phyloP scores from a whole-genome alignment of 2,329 filamentous ascomycete genomes.

The Dactylellina leptospora region DNA sequence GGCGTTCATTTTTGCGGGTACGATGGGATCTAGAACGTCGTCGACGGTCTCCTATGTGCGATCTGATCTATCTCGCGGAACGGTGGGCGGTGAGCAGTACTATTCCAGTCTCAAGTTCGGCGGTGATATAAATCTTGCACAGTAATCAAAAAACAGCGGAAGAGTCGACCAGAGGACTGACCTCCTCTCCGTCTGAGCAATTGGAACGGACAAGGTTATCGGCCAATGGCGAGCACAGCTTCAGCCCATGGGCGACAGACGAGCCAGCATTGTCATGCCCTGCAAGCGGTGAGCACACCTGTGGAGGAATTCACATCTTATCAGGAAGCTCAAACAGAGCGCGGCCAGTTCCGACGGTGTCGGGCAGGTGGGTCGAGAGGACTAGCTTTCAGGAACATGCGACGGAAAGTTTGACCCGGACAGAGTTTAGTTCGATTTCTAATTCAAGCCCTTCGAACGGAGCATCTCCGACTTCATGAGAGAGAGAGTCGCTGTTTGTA shows the following conservation, averaged over 20 bases:
- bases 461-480: neutral
- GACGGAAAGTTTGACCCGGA: slow-evolving; percentile 33
- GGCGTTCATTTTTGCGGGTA: slow-evolving; percentile 20
- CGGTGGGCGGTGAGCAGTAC: no score
- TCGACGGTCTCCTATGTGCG: no score
- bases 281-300: slow-evolving; percentile 20
- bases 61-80: no score
- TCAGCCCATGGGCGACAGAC: slow-evolving; percentile 3
- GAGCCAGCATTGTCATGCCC: slow-evolving; percentile 19
- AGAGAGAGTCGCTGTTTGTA: neutral
- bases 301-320: slow-evolving; percentile 47
- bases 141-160: neutral
- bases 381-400: slow-evolving; percentile 26
- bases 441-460: neutral
- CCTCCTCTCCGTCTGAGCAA: no score
- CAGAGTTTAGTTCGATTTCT: neutral
- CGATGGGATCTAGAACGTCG: no score
- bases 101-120: no score
- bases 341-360: slow-evolving; percentile 40
- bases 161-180: neutral
- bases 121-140: no score
- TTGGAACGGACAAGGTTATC: no score
- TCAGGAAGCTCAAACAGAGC: slow-evolving; percentile 45
- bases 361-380: neutral
- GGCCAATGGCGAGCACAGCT: slow-evolving; percentile 29